Conservation (phyloP, 495 filamentous ascomycete genomes). For the Tetracladium setigerum region DNA sequence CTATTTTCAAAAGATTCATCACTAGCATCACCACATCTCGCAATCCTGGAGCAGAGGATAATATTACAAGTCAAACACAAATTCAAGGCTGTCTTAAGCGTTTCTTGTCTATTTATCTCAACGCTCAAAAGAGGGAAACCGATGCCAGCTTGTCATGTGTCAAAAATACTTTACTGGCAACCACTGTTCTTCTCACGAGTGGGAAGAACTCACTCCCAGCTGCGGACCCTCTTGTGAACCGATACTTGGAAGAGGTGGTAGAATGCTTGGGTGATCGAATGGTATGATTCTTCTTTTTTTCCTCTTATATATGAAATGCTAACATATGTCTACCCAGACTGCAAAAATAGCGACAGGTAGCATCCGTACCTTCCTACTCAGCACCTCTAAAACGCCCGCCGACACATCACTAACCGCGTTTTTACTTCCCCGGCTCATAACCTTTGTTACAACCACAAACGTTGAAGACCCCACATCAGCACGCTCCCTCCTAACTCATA, state of each 20-base stretch:
- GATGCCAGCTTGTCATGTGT: slow-evolving; percentile 79
- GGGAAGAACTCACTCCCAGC: slow-evolving; percentile 64
- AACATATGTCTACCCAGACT: slow-evolving; percentile 37
- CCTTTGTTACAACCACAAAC: slow-evolving; percentile 60
- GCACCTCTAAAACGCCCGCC: slow-evolving; percentile 51
- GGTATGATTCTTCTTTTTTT: slow-evolving; percentile 29
- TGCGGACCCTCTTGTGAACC: slow-evolving; percentile 59
- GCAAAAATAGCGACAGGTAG: slow-evolving; percentile 86
- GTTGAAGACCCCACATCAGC: slow-evolving; percentile 69
- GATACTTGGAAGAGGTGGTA: slow-evolving; percentile 66
- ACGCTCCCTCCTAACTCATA: slow-evolving; percentile 59
- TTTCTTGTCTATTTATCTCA: slow-evolving; percentile 71
- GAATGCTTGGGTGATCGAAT: slow-evolving; percentile 77
- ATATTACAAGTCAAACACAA: slow-evolving; percentile 31
- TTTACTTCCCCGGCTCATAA: slow-evolving; percentile 67
- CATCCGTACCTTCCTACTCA: slow-evolving; percentile 68
- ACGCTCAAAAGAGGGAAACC: slow-evolving; percentile 76
- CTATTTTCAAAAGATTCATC: slow-evolving; percentile 88
- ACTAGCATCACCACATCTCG: slow-evolving; percentile 52
- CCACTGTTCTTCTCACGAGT: slow-evolving; percentile 81
- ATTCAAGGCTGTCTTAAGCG: slow-evolving; percentile 66
- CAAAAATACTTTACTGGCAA: slow-evolving; percentile 83
- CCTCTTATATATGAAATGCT: neutral
- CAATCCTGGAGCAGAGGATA: slow-evolving; percentile 14
- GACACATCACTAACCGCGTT: slow-evolving; percentile 67